phyloP scores from a whole-genome alignment of 1,284 basidiomycete genomes.

The Pseudozyma sp. region DNA sequence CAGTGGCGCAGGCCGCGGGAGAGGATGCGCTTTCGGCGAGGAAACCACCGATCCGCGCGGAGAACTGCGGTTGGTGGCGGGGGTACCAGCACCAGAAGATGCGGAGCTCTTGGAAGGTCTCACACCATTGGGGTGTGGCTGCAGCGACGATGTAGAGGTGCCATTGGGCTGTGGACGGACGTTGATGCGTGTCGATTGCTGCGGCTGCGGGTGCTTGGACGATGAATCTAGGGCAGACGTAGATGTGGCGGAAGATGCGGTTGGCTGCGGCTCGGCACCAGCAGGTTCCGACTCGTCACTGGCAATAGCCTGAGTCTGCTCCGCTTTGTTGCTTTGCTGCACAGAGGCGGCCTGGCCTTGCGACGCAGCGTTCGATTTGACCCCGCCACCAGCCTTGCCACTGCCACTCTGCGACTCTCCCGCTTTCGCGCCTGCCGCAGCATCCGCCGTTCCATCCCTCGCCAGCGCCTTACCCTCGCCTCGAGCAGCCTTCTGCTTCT shows the following conservation, averaged over 20 bases:
- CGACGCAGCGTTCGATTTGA: background rate
- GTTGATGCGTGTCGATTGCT: conserved; percentile 8
- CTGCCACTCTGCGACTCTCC: conserved; percentile 4
- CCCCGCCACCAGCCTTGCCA: background rate
- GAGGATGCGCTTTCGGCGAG: conserved; percentile 18
- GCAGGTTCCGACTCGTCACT: conserved; percentile 1
- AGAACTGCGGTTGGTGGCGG: conserved; percentile 18
- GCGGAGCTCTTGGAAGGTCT: conserved; percentile 7
- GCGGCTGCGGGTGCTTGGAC: conserved; percentile 8
- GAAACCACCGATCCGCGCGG: conserved; percentile 20
- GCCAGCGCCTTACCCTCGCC: background rate
- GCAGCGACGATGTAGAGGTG: background rate
- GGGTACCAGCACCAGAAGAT: conserved; percentile 9
- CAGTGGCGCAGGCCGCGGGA: conserved; percentile 3
- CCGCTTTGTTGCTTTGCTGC: background rate
- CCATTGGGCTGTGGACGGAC: conserved; percentile 9
- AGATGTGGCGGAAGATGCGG: background rate
- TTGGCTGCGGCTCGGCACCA: conserved; percentile 1
- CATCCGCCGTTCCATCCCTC: conserved; percentile 5
- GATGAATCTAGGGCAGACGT: background rate
- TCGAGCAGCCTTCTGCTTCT: conserved; percentile 7
- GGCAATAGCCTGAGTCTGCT: background rate
- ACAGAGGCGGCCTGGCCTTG: too few relatives aligned
- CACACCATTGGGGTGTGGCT: conserved; percentile 5
- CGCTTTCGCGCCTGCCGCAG: background rate